Conservation (phyloP, 331 rosid genomes). For the Malus hybrid region DNA sequence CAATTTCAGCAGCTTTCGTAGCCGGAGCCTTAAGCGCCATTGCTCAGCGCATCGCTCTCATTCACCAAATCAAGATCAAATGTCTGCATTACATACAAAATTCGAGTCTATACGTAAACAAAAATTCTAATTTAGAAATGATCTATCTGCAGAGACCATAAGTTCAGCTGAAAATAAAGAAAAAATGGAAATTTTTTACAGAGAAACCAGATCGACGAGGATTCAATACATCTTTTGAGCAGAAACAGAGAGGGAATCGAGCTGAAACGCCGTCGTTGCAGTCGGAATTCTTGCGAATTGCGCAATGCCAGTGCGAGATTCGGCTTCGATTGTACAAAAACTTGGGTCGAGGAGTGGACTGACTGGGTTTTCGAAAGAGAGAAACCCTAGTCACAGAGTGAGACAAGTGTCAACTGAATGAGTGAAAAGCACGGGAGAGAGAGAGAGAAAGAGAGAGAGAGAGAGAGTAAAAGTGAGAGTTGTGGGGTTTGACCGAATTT, state of each 20-base stretch:
- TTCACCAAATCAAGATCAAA: constrained; percentile 30
- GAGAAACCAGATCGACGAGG: background rate
- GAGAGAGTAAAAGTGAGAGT: background rate
- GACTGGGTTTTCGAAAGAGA: constrained; percentile 3
- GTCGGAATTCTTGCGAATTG: constrained; percentile 2
- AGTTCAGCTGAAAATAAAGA: background rate
- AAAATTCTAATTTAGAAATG: background rate
- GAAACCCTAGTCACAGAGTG: constrained; percentile 1
- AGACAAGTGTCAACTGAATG: background rate
- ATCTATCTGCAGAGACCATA: background rate
- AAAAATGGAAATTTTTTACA: background rate
- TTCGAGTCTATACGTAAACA: too few species aligned
- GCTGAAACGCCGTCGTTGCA: background rate
- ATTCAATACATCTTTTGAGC: constrained; percentile 1
- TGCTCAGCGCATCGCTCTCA: constrained; percentile 44
- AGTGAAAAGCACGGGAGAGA: constrained; percentile 8
- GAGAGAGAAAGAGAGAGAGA: background rate
- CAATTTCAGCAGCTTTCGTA: constrained; percentile 64
- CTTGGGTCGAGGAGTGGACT: constrained; percentile 17
- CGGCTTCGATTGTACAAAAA: background rate
- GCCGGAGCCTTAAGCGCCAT: constrained; percentile 78
- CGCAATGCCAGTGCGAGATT: constrained; percentile 10
- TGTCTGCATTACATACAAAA: background rate
- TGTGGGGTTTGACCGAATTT: background rate
- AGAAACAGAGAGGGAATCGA: background rate